Evolutionary conservation across 2,329 filamentous ascomycete genomes (phyloP), one percentile per base, ranked within the genome.

Genomic region (Stromatinia cepivora): DNA sequence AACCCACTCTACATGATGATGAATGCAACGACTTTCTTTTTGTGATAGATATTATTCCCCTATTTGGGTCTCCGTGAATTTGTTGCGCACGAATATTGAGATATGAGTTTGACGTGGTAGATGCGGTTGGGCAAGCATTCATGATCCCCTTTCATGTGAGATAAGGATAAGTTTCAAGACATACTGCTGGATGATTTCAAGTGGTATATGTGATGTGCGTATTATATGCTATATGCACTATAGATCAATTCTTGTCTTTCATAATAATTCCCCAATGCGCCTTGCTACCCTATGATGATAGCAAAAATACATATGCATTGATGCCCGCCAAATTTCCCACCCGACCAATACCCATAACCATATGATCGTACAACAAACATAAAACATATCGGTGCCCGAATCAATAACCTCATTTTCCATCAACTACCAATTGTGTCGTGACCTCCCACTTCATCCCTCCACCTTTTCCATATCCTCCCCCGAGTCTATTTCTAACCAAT

Each of bases 401-500:
- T 15, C 31, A 17, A 39, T 9, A 36, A 46, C 17, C 13, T 70
- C 46, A 71, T 71, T 70, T 72, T 61, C 73, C 72, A 69, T 78
- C 77, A 52, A 75, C 48, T 36, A 73, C 74, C 78, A 93, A 88
- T 81, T 98, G 93, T 66, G 96, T 84, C 59, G 92, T 96, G 20
- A 98, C 92, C 81, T 99, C 95, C 95, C 95, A 99, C 76, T 89
- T 90, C 77, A 95, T 84, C 50, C 89, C 91, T 20, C 87, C 88
- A 6, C 91, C 91, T 56, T 87, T 86, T 11, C 94, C 94, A 79
- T 97, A 97, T 1, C 92, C 92, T 71, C 94, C 94, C 6, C 93
- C 94, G 10, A 99, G 82, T 45, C 92, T 85, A 77, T 95, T 96
- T 79, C 92, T 90, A 66, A 99, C 89, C 76, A 97, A 81, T 70